These are phyloP conservation scores for Globisporangium splendens DNA, from an alignment of 352 stramenopile species.

Conservation along the genomic window DNA sequence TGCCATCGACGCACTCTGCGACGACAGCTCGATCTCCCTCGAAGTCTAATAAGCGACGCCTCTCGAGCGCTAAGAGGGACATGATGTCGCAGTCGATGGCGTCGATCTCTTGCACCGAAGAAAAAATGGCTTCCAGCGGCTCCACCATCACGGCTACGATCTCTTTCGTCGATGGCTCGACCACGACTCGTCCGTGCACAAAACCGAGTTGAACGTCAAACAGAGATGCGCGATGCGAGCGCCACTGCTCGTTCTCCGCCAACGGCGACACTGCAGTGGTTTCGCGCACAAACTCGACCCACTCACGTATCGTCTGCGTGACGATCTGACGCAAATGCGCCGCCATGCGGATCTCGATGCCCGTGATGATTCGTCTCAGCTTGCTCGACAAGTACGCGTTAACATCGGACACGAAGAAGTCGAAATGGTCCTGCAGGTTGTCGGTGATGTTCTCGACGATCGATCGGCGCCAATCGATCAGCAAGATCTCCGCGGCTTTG, in stretches of 20 bases:
- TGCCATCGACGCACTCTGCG: conserved; percentile 35
- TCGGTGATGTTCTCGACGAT: conserved; percentile 93
- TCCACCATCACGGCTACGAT: conserved; percentile 77
- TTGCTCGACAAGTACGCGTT: conserved; percentile 44
- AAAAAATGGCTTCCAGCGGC: conserved; percentile 73
- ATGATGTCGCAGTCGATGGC: conserved; percentile 89
- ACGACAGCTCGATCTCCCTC: conserved; percentile 36
- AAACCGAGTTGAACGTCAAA: conserved; percentile 80
- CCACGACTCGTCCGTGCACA: conserved; percentile 40
- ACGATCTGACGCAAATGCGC: conserved; percentile 81
- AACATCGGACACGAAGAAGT: conserved; percentile 89
- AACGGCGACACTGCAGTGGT: conserved; percentile 5
- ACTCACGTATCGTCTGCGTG: conserved; percentile 45
- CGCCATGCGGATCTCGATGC: conserved; percentile 83
- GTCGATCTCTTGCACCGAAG: conserved; percentile 76
- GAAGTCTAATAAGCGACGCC: conserved; percentile 52
- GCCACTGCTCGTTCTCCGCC: conserved; percentile 28
- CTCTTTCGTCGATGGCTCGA: conserved; percentile 63
- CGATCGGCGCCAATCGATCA: conserved; percentile 85
- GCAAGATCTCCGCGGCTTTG: conserved; percentile 68
- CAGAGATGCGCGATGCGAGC: conserved; percentile 57
- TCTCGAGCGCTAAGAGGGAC: conserved; percentile 79
- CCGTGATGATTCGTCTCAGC: conserved; percentile 77
- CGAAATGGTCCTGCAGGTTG: conserved; percentile 91
- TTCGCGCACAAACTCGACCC: conserved; percentile 52